These are phyloP conservation scores for Phycomyces nitens DNA, from an alignment of 192 early-diverging fungal genomes.

Conservation along the genomic window DNA sequence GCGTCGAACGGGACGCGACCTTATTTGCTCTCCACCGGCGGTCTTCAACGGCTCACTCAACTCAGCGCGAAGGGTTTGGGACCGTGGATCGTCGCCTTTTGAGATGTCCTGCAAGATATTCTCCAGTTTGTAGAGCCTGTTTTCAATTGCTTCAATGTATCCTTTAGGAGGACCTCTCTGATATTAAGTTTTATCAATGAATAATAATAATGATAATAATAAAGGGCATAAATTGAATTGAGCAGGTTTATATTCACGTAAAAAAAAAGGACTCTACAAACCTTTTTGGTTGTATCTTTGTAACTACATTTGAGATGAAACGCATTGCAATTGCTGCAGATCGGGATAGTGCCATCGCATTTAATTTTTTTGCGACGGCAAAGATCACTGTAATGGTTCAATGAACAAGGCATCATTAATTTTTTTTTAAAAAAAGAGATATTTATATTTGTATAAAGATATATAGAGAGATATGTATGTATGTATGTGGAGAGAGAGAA, in stretches of 20 bases:
- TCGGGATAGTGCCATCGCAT: constrained; percentile 67
- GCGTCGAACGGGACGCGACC: constrained; percentile 18
- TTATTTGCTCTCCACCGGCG: constrained; percentile 30
- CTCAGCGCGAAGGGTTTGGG: constrained; percentile 28
- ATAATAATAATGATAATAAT: background rate
- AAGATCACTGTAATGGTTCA: constrained; percentile 49
- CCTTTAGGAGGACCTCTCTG: constrained; percentile 84
- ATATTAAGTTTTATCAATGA: no score
- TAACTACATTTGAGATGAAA: constrained; percentile 63
- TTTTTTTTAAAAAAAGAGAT: background rate
- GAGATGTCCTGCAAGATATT: constrained; percentile 55
- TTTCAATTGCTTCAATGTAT: constrained; percentile 82
- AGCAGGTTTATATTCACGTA: background rate
- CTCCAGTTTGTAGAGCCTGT: constrained; percentile 68
- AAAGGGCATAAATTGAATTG: constrained; percentile 7
- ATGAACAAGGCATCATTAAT: no score
- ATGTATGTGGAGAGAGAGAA: background rate
- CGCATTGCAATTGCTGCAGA: constrained; percentile 72
- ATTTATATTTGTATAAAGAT: background rate
- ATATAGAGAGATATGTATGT: background rate
- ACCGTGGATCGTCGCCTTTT: constrained; percentile 44
- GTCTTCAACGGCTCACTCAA: constrained; percentile 35
- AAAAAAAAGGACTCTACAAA: background rate
- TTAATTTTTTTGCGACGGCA: constrained; percentile 83
- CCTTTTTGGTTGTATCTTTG: constrained; percentile 50